Base-by-base conservation (phyloP, 2,329 filamentous ascomycete genomes). In the Epichloe elymi region DNA sequence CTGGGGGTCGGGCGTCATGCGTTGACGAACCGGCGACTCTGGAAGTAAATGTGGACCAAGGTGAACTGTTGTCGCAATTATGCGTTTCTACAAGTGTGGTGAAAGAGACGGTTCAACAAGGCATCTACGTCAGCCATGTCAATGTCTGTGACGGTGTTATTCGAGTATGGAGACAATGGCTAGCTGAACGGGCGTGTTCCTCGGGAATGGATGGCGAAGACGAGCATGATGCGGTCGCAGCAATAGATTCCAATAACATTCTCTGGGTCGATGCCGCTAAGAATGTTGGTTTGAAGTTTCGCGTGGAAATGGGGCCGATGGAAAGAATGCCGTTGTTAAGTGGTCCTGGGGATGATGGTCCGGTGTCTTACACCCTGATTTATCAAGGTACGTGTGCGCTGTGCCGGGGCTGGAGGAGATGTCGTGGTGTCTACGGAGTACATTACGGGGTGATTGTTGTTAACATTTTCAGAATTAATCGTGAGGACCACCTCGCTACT, bases 31-130 rank as follows among this genome's bases (percentile, higher is more conserved):
- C 71, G 7, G 76, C 83, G 2, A 74, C 70, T 14, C 77, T 85
- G 53, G 76, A 76, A 8, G 63, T 91, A 41, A 71, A 73, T 44
- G 70, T 93, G 1, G 86, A 90, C 56, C 75, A 76, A 1, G 75
- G 80, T 54, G 86, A 89, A 65, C 68, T 81, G 17, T 90, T 91
- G 62, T 81, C 83, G 1, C 86, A 93, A 65, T 73, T 93, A 11
- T 85, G 83, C 61, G 76, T 80, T 5, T 72, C 79, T 23, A 78
- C 78, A 7, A 86, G 82, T 59, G 66, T 94, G 38, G 82, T 88
- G 54, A 83, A 83, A 61, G 70, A 80, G 33, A 79, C 81, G 1
- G 75, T 80, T 1, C 73, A 72, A 30, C 74, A 71, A 20, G 82
- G 80, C 4, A 63, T 86, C 0, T 83, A 88, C 56, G 68, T 79